phyloP scores from a whole-genome alignment of 2,329 filamentous ascomycete species.

The Cephalotrichum gorgonifer region DNA sequence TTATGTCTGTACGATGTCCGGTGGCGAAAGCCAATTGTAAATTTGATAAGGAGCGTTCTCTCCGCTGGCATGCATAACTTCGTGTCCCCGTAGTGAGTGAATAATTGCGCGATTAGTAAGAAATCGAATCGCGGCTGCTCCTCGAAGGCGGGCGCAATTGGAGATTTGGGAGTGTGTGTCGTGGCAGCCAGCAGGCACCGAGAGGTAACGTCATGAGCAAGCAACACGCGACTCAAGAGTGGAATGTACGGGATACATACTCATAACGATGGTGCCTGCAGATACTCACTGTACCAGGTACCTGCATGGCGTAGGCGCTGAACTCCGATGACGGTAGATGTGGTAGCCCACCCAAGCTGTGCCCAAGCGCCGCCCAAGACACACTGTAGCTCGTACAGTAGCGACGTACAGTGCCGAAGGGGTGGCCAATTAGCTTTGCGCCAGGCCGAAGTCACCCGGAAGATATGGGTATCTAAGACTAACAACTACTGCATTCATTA shows the following conservation, averaged over 20 bases:
- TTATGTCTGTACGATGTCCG: too few species aligned
- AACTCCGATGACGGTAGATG: neutral
- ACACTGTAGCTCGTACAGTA: neutral
- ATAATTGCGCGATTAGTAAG: too few species aligned
- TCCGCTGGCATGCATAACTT: too few species aligned
- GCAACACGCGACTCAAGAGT: neutral
- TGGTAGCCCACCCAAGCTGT: neutral
- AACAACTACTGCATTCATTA: too few species aligned
- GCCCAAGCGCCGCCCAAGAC: neutral
- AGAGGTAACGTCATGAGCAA: conserved; percentile 6
- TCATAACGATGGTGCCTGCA: neutral
- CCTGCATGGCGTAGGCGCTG: neutral
- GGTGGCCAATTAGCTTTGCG: neutral
- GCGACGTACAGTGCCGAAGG: neutral
- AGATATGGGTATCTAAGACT: neutral
- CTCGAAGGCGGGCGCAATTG: too few species aligned
- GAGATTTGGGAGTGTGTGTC: neutral
- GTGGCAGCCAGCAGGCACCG: conserved; percentile 5
- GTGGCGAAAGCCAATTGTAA: too few species aligned
- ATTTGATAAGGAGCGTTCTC: too few species aligned
- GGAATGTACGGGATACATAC: neutral
- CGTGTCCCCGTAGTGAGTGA: too few species aligned
- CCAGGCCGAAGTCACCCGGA: neutral
- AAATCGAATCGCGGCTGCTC: too few species aligned
- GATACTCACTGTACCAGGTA: neutral